phyloP scores from a whole-genome alignment of 495 filamentous ascomycete species.

The Achaetomiella virescens region DNA sequence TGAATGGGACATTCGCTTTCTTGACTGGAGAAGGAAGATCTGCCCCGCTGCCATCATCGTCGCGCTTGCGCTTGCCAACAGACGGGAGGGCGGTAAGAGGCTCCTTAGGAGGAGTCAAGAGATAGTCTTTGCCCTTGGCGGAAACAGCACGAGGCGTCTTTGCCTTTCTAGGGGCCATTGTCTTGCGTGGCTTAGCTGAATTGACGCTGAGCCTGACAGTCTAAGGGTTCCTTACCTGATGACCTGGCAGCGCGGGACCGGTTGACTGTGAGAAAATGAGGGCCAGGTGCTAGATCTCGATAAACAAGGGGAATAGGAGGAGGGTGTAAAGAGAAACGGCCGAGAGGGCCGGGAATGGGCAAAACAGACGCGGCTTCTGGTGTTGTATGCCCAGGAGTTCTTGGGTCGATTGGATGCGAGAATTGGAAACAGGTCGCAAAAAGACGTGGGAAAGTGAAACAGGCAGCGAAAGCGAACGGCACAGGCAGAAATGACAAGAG shows the following conservation, averaged over 20 bases:
- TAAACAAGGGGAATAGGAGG: not conserved
- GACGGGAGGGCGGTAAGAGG: not conserved
- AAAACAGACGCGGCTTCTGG: not conserved
- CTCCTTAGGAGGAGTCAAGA: not conserved
- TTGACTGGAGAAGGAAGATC: not conserved
- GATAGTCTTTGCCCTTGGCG: not conserved
- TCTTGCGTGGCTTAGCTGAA: conserved; percentile 4
- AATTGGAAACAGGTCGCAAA: not conserved
- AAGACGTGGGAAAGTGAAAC: not conserved
- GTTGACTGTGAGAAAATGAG: too few species aligned
- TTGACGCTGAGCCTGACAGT: not conserved
- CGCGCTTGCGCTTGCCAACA: not conserved
- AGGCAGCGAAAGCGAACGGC: not conserved
- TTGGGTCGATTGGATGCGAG: not conserved
- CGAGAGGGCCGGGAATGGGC: not conserved
- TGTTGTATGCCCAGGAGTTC: not conserved
- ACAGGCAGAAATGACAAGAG: not conserved
- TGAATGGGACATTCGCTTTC: not conserved
- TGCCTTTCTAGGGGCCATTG: not conserved
- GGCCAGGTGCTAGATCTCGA: not conserved
- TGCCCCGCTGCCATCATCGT: not conserved
- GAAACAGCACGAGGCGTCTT: not conserved
- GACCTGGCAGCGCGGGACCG: not conserved
- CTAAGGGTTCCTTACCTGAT: not conserved
- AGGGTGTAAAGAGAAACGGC: not conserved